phyloP scores from a whole-genome alignment of 2,329 filamentous ascomycete species.

The Xylariaceae sp. region DNA sequence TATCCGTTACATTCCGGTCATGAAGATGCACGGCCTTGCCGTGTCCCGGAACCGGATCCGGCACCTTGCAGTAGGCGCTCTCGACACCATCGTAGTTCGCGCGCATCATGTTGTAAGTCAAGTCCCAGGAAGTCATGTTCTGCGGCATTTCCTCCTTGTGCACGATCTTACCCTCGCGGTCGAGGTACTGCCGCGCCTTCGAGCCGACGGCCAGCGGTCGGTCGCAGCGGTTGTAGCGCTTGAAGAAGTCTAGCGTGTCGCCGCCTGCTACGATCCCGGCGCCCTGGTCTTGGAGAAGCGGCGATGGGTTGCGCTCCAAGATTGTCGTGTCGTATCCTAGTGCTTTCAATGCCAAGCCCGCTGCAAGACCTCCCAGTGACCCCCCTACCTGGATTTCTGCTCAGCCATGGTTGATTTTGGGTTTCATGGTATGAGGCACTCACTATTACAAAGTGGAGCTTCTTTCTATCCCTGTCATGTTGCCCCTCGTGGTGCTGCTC shows the following conservation, averaged over 20 bases:
- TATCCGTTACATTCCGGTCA: slow-evolving; percentile 42
- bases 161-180: slow-evolving; percentile 41
- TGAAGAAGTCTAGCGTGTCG: slow-evolving; percentile 49
- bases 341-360: slow-evolving; percentile 47
- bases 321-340: slow-evolving; percentile 50
- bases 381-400: slow-evolving; percentile 45
- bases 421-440: background rate
- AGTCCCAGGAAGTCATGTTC: slow-evolving; percentile 55
- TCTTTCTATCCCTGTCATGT: slow-evolving; percentile 16
- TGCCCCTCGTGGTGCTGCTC: slow-evolving; percentile 14
- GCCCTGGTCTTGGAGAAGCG: slow-evolving; percentile 54
- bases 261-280: slow-evolving; percentile 54
- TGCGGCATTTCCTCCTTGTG: slow-evolving; percentile 45
- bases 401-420: slow-evolving; percentile 1
- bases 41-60: slow-evolving; percentile 32
- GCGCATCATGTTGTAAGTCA: slow-evolving; percentile 51
- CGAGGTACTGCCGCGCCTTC: slow-evolving; percentile 42
- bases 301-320: slow-evolving; percentile 50
- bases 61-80: slow-evolving; percentile 42
- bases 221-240: slow-evolving; percentile 47
- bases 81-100: slow-evolving; percentile 50
- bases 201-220: slow-evolving; percentile 41
- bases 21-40: slow-evolving; percentile 42
- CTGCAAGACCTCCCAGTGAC: slow-evolving; percentile 48
- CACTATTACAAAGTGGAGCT: slow-evolving; percentile 39